These are phyloP conservation scores for Acer negundo DNA, from an alignment of 345 rosid species.

Conservation along the genomic window DNA sequence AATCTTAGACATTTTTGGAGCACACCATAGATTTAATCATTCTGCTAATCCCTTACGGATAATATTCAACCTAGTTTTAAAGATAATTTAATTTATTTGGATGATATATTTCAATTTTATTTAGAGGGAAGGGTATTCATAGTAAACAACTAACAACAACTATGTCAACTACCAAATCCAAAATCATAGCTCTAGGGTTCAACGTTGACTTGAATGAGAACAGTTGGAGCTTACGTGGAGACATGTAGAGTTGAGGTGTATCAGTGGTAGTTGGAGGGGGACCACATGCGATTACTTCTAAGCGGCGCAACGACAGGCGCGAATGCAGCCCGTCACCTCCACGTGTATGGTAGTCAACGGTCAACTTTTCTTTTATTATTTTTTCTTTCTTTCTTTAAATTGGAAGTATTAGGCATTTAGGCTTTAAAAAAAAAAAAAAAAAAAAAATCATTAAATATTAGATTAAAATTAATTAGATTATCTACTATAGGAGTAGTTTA, in stretches of 20 bases:
- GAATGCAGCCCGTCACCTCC: slow-evolving; percentile 3
- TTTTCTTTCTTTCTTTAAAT: not conserved
- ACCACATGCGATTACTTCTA: slow-evolving; percentile 13
- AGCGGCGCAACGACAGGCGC: slow-evolving; percentile 18
- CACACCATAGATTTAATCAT: no score
- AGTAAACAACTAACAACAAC: no score
- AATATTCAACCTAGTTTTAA: no score
- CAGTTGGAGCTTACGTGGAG: slow-evolving; percentile 15
- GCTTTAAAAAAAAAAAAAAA: not conserved
- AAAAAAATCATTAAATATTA: not conserved
- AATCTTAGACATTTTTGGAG: no score
- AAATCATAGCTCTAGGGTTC: not conserved
- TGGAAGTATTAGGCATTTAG: not conserved
- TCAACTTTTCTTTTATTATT: not conserved
- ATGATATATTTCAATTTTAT: no score
- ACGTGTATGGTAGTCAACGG: slow-evolving; percentile 3
- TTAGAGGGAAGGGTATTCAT: not conserved
- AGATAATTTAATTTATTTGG: no score
- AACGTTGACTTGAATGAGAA: not conserved
- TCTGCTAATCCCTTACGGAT: no score
- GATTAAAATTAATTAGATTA: not conserved
- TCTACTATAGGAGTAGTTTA: not conserved
- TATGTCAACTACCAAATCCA: not conserved
- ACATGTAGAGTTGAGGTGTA: slow-evolving; percentile 11
- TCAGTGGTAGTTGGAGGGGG: not conserved